phyloP scores from a whole-genome alignment of 441 rosid species.

The Manihot esculenta region DNA sequence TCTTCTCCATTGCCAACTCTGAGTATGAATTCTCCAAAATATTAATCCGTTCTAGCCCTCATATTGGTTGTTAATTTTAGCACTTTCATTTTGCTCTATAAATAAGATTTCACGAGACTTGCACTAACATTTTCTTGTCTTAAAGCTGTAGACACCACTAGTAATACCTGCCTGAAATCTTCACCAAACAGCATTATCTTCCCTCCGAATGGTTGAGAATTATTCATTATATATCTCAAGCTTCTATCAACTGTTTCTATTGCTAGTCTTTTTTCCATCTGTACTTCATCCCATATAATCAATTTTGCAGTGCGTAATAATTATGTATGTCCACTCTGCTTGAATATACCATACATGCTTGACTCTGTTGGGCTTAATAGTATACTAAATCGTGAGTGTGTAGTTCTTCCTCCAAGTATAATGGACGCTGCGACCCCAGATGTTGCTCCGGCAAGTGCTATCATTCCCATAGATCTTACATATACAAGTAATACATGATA shows the following conservation, averaged over 20 bases:
- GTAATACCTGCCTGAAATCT: neutral
- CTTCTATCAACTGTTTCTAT: neutral
- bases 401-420: neutral
- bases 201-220: too few relatives aligned
- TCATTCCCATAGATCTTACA: neutral
- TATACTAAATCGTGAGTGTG: too few relatives aligned
- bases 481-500: neutral
- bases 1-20: neutral
- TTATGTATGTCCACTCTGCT: neutral
- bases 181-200: neutral
- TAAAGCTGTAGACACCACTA: neutral
- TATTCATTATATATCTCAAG: neutral
- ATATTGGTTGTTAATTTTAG: neutral
- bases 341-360: neutral
- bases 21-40: neutral
- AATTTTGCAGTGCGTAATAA: neutral
- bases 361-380: neutral
- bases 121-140: neutral
- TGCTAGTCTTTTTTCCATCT: neutral
- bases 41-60: neutral
- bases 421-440: neutral
- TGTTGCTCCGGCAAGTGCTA: neutral
- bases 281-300: neutral
- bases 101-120: too few relatives aligned
- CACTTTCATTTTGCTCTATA: too few relatives aligned